Percentiles rank a stretch among this genome's conserved stretches.
phyloP scores from a whole-genome alignment of 2,329 filamentous ascomycete species.

The Fusarium tupiense region DNA sequence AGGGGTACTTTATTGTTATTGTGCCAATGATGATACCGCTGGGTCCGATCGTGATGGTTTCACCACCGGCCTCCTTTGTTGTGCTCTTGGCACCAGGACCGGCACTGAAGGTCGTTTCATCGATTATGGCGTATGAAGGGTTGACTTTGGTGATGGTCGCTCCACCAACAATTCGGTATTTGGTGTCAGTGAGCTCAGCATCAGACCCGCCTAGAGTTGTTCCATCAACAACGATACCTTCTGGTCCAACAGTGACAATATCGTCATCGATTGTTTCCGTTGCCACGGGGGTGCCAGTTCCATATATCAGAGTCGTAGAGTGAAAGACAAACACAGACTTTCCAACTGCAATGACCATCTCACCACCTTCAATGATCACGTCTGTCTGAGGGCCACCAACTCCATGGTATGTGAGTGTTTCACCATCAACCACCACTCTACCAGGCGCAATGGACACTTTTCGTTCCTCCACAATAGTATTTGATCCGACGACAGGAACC shows the following conservation, averaged over 20 bases:
- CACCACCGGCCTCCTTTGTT: conserved; percentile 59
- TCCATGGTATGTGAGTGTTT: conserved; percentile 51
- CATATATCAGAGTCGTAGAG: conserved; percentile 59
- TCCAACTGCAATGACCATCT: conserved; percentile 57
- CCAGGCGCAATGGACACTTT: conserved; percentile 49
- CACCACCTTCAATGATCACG: conserved; percentile 59
- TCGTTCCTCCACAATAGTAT: conserved; percentile 47
- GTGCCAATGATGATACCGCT: conserved; percentile 60
- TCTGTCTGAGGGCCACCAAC: conserved; percentile 51
- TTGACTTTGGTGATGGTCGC: conserved; percentile 62
- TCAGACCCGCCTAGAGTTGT: conserved; percentile 55
- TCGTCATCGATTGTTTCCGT: conserved; percentile 60
- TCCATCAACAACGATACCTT: conserved; percentile 53
- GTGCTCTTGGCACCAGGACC: conserved; percentile 55
- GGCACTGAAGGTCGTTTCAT: conserved; percentile 61
- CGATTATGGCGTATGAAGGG: conserved; percentile 60
- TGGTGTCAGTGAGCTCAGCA: conserved; percentile 50
- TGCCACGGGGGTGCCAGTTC: conserved; percentile 45
- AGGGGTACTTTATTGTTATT: conserved; percentile 57
- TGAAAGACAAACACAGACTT: conserved; percentile 53
- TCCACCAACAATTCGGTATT: conserved; percentile 61
- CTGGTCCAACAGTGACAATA: conserved; percentile 60
- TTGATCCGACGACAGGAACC: conserved; percentile 50
- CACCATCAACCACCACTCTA: conserved; percentile 48
- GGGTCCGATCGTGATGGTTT: conserved; percentile 63